phyloP scores from a whole-genome alignment of 768 basidiomycete species.

The Tricholoma flavovirens region DNA sequence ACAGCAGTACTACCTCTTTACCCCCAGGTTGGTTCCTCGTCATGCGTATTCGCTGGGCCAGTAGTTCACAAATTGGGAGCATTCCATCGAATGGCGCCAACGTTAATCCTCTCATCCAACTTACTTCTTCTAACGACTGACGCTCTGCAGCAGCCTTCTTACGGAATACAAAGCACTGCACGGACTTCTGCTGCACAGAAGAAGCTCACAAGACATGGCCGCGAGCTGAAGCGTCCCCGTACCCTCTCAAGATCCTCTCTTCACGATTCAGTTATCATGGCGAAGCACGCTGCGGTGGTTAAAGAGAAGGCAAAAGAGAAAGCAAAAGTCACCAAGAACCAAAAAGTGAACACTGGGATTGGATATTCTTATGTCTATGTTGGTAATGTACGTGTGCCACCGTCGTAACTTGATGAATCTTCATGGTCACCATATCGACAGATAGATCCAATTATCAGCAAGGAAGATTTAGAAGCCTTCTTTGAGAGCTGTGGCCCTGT shows the following conservation, averaged over 20 bases:
- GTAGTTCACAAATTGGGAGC: neutral
- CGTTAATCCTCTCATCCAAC: neutral
- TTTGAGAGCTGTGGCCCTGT: conserved; percentile 36
- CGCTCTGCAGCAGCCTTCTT: neutral
- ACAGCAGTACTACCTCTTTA: neutral
- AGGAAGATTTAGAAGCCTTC: conserved; percentile 23
- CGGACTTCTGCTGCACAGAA: neutral
- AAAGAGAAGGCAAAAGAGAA: conserved; percentile 18
- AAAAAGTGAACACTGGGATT: conserved; percentile 16
- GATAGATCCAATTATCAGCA: conserved; percentile 31
- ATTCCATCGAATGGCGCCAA: neutral
- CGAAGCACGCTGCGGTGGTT: neutral
- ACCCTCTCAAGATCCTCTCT: neutral
- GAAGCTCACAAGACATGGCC: neutral
- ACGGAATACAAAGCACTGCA: neutral
- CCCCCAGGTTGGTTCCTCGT: neutral
- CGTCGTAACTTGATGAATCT: neutral
- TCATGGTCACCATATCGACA: conserved; percentile 10
- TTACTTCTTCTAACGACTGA: neutral
- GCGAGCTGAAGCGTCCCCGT: neutral
- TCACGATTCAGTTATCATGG: neutral
- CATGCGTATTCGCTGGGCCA: conserved; percentile 2
- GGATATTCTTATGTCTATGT: conserved; percentile 40
- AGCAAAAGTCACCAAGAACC: conserved; percentile 19
- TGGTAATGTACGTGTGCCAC: conserved; percentile 50